Base-by-base conservation (phyloP, 2,329 filamentous ascomycete genomes). In the Zymoseptoria tritici region DNA sequence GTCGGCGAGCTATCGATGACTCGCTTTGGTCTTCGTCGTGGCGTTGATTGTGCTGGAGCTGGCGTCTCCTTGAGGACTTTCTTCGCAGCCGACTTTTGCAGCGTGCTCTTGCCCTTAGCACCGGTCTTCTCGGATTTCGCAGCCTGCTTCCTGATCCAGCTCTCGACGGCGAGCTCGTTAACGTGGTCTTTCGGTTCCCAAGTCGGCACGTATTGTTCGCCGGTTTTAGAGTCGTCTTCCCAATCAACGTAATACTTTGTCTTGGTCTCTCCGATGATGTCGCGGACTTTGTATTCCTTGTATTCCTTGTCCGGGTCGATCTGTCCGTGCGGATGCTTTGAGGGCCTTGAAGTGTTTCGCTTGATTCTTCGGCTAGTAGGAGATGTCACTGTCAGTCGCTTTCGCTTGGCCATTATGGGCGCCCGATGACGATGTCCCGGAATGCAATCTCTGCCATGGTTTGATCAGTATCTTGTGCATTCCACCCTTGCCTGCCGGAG, bases 161-260 rank as follows among this genome's bases (percentile, higher is more conserved):
- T 70, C 7, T 64, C 63, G 2, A 77, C 63, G 5, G 75, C 68
- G n/a, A 60, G 53, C n/a, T 68, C 60, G 56, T 72, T 78, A 2
- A 71, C 71, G 67, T 72, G 67, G 6, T 49, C 55, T 49, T 76
- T 75, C 0, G 71, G 74, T 55, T 78, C 83, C 84, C 84, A 86
- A 54, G 73, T 80, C 9, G 78, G 79, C 2, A 71, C 58, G 67
- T 79, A 85, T 1, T 63, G 60, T 61, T 78, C 68, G 19, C 80
- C 81, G 49, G 81, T 82, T 2, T 65, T 60, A n/a, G 76, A 72
- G 66, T 85, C 73, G 60, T 80, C 78, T 54, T 76, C 78, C 84
- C 84, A 86, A 66, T 84, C 79, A 57, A 86, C 78, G 2, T 76
- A 68, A 64, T 85, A 87, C n/a, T 75, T 62, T 9, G 68, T 68